These are phyloP conservation scores for Malassezia nana DNA, from an alignment of 1,284 basidiomycete species.

Conservation along the genomic window DNA sequence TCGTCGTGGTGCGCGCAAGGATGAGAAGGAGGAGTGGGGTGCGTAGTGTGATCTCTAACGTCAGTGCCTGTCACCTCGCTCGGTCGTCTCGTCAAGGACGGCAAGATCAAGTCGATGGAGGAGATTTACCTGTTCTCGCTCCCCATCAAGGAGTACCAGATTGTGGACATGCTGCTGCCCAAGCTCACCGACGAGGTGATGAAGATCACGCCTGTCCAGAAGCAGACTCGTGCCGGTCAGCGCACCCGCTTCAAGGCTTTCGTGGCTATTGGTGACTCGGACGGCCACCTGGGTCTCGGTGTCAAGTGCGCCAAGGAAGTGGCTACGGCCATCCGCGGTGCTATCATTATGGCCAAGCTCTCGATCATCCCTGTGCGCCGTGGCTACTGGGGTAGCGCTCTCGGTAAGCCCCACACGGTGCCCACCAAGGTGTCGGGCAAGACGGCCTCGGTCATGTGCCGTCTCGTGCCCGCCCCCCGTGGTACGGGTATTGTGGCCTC, in stretches of 20 bases:
- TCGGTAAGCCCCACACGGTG: constrained; percentile 94
- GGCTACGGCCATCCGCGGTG: constrained; percentile 95
- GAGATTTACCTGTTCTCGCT: constrained; percentile 99
- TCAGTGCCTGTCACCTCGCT: constrained; percentile 94
- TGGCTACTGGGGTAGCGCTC: constrained; percentile 83
- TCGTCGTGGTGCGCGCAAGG: constrained; percentile 90
- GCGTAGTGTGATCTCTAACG: constrained; percentile 47
- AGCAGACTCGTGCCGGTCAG: constrained; percentile 99
- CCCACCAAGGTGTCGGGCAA: constrained; percentile 97
- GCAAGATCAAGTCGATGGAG: constrained; percentile 99
- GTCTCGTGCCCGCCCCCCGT: constrained; percentile 90
- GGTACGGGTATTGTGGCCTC: constrained; percentile 99
- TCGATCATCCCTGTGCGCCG: constrained; percentile 90
- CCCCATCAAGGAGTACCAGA: constrained; percentile 54
- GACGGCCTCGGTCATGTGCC: constrained; percentile 98
- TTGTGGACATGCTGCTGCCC: constrained; percentile 47
- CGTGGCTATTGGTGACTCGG: constrained; percentile 89
- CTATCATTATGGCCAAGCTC: constrained; percentile 92
- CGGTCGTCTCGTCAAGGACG: constrained; percentile 96
- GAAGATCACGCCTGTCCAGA: constrained; percentile 99
- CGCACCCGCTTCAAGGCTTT: constrained; percentile 99
- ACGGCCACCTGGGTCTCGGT: constrained; percentile 97
- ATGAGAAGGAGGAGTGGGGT: constrained; percentile 92
- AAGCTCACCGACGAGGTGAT: constrained; percentile 73
- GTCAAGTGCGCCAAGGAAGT: constrained; percentile 99